A percentile compares a stretch with the other conserved stretches of the same genome.
Conservation (phyloP, 345 rosid species). For the Carallia brachiata region DNA sequence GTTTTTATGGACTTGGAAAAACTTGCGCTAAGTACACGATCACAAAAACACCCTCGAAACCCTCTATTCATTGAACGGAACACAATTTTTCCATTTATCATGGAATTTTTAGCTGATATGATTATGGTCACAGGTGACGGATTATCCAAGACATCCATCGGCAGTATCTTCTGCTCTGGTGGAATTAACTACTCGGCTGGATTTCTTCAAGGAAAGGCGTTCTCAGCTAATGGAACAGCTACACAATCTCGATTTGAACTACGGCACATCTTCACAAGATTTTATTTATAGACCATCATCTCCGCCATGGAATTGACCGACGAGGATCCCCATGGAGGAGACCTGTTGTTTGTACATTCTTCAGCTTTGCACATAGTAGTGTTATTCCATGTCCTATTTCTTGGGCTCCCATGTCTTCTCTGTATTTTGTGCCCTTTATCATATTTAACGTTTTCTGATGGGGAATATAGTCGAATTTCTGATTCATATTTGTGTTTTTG, state of each 20-base stretch:
- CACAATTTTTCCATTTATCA: too few relatives aligned
- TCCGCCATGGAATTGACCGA: conserved; percentile 82
- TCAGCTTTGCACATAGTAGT: conserved; percentile 48
- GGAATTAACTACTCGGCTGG: conserved; percentile 92
- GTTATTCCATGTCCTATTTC: conserved; percentile 14
- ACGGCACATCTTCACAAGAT: conserved; percentile 84
- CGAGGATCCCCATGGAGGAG: conserved; percentile 6
- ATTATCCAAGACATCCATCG: conserved; percentile 75
- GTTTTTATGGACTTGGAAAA: conserved; percentile 1
- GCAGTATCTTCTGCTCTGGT: conserved; percentile 85
- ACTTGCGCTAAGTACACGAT: neutral
- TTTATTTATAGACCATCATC: conserved; percentile 75
- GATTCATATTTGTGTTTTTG: conserved; percentile 3
- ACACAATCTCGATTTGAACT: conserved; percentile 87
- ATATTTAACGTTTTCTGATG: conserved; percentile 1
- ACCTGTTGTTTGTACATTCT: conserved; percentile 49
- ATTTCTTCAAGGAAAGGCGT: conserved; percentile 97
- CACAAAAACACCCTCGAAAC: neutral
- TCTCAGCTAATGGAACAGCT: conserved; percentile 98
- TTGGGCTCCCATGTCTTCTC: neutral
- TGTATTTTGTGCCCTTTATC: neutral
- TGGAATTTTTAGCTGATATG: neutral
- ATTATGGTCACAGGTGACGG: conserved; percentile 50
- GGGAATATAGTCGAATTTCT: conserved; percentile 29
- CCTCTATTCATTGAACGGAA: neutral